These are phyloP conservation scores for Misopates orontium DNA, from an alignment of 257 asterid genomes.

Conservation along the genomic window DNA sequence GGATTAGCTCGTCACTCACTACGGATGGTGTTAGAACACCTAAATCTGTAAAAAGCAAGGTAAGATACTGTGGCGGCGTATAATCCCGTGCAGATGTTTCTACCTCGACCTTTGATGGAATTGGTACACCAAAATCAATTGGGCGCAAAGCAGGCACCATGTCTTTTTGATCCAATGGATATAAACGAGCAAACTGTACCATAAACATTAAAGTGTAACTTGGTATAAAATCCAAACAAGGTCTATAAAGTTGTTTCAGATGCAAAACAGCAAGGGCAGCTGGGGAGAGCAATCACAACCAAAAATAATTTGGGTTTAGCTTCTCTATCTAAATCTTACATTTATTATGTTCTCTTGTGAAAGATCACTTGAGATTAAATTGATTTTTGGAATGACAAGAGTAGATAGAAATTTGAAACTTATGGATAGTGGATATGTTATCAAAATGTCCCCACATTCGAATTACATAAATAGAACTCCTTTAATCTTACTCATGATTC, in stretches of 20 bases:
- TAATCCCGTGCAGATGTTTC: conserved; percentile 95
- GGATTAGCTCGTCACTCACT: conserved; percentile 89
- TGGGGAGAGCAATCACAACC: conserved; percentile 5
- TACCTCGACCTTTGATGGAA: conserved; percentile 88
- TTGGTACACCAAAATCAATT: conserved; percentile 90
- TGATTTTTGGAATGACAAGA: no score
- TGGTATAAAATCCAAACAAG: not conserved
- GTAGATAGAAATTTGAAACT: no score
- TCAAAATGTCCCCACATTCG: no score
- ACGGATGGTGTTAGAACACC: conserved; percentile 94
- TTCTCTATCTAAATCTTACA: not conserved
- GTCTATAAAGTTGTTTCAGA: not conserved
- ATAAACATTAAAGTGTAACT: conserved; percentile 13
- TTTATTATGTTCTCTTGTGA: no score
- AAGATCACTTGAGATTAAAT: no score
- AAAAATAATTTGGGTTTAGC: not conserved
- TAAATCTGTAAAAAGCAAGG: conserved; percentile 80
- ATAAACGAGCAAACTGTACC: conserved; percentile 87
- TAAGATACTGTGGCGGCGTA: conserved; percentile 87
- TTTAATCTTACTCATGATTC: no score
- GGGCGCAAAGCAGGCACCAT: conserved; percentile 91
- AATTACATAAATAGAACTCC: no score
- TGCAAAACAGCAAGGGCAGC: conserved; percentile 2
- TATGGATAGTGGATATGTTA: no score
- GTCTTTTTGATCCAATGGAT: conserved; percentile 87